Percentiles rank a stretch among this genome's conserved stretches.
Evolutionary conservation across 2,329 filamentous ascomycete genomes (phyloP).

Genomic region (Fonsecaea pedrosoi): DNA sequence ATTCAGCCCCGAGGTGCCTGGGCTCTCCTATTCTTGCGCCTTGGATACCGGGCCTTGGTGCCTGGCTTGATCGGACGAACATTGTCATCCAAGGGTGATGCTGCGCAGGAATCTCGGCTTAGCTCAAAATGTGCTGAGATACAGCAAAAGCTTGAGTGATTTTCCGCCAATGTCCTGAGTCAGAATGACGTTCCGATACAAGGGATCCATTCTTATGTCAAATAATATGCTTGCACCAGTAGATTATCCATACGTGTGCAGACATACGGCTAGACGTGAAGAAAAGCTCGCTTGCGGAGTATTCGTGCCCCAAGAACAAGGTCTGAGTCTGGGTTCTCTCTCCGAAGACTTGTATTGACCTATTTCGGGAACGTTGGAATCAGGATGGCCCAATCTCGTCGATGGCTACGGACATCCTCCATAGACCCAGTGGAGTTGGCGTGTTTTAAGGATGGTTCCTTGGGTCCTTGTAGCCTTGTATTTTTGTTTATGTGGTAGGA

Average conservation of each 20-base stretch:
- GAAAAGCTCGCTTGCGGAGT: too few species aligned
- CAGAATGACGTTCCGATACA: neutral
- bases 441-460: too few species aligned
- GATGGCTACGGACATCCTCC: neutral
- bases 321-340: neutral
- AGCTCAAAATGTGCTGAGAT: neutral
- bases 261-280: too few species aligned
- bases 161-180: neutral
- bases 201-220: neutral
- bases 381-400: neutral
- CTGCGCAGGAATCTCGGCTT: neutral
- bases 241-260: neutral
- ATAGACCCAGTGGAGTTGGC: neutral
- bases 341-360: neutral
- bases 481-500: neutral
- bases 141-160: neutral
- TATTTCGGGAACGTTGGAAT: neutral
- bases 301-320: too few species aligned
- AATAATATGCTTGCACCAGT: neutral
- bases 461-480: conserved; percentile 6
- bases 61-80: neutral
- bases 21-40: neutral
- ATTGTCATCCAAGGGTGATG: neutral
- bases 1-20: too few species aligned
- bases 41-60: neutral